Conservation (phyloP, 169 alveolate species). For the Plasmodium reichenowi region DNA sequence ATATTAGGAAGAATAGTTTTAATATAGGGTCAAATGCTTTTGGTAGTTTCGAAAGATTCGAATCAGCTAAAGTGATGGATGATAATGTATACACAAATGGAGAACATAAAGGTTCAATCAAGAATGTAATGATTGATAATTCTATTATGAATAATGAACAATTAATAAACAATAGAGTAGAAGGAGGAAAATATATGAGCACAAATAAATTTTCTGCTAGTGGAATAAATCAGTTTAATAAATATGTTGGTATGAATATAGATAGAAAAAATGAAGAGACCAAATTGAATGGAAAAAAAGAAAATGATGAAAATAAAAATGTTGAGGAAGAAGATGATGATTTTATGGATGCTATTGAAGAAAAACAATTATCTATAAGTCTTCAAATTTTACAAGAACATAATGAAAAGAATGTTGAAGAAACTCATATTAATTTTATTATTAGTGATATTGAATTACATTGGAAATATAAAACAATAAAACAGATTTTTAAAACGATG, state of each 20-base stretch:
- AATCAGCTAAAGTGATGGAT: constrained; percentile 43
- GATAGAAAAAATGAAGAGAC: not conserved
- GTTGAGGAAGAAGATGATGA: constrained; percentile 73
- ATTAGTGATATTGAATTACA: constrained; percentile 71
- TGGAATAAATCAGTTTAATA: not conserved
- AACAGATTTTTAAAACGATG: constrained; percentile 74
- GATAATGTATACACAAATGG: constrained; percentile 1
- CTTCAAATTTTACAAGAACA: constrained; percentile 70
- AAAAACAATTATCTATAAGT: constrained; percentile 50
- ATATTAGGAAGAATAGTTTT: not conserved
- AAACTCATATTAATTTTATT: constrained; percentile 58
- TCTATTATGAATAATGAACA: no score
- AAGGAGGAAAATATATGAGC: not conserved
- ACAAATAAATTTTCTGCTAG: not conserved
- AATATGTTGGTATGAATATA: not conserved
- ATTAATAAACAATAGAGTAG: not conserved
- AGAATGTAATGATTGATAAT: no score
- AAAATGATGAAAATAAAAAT: constrained; percentile 7
- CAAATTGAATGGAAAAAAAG: not conserved
- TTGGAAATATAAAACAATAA: constrained; percentile 75
- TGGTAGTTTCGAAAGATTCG: constrained; percentile 15
- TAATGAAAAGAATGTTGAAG: constrained; percentile 72
- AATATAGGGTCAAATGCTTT: not conserved
- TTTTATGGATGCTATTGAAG: constrained; percentile 76
- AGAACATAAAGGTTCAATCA: constrained; percentile 1